Conservation (phyloP, 2,329 filamentous ascomycete species). For the Aspergillus glaucus region DNA sequence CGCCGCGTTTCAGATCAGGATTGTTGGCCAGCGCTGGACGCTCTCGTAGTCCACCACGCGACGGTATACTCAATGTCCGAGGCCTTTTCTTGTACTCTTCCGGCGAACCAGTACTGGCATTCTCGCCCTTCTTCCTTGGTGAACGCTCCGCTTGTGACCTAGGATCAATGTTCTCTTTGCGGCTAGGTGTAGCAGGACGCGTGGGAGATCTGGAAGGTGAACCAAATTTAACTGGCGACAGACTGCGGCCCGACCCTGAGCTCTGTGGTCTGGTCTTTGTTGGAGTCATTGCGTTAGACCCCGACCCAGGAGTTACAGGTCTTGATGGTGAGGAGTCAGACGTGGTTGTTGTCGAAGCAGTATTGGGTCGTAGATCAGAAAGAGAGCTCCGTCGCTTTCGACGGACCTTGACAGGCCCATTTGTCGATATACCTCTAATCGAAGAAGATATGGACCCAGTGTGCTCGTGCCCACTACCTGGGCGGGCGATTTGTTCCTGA, state of each 20-base stretch:
- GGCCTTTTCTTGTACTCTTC: constrained; percentile 39
- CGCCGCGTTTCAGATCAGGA: constrained; percentile 24
- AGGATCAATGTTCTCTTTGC: constrained; percentile 37
- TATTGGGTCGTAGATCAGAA: constrained; percentile 70
- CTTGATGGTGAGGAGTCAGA: constrained; percentile 27
- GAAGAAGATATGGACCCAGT: constrained; percentile 39
- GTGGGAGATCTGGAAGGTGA: constrained; percentile 26
- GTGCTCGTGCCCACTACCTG: constrained; percentile 44
- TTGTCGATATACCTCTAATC: constrained; percentile 45
- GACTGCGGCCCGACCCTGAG: constrained; percentile 21
- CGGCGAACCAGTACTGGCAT: constrained; percentile 28
- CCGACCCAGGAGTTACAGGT: constrained; percentile 28
- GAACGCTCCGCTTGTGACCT: constrained; percentile 27
- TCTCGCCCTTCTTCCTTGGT: constrained; percentile 21
- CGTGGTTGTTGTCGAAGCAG: constrained; percentile 55
- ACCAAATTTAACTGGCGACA: constrained; percentile 25
- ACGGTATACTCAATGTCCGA: constrained; percentile 46
- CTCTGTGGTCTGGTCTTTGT: constrained; percentile 25
- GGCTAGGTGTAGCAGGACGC: constrained; percentile 28
- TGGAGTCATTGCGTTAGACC: constrained; percentile 22
- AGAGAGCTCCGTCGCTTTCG: constrained; percentile 88
- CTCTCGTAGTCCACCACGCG: constrained; percentile 28
- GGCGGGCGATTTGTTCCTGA: constrained; percentile 40
- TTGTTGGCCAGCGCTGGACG: constrained; percentile 24
- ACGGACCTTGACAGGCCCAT: constrained; percentile 40